Conservation (phyloP, 164 flowering plant species). For the Annona squamosa region DNA sequence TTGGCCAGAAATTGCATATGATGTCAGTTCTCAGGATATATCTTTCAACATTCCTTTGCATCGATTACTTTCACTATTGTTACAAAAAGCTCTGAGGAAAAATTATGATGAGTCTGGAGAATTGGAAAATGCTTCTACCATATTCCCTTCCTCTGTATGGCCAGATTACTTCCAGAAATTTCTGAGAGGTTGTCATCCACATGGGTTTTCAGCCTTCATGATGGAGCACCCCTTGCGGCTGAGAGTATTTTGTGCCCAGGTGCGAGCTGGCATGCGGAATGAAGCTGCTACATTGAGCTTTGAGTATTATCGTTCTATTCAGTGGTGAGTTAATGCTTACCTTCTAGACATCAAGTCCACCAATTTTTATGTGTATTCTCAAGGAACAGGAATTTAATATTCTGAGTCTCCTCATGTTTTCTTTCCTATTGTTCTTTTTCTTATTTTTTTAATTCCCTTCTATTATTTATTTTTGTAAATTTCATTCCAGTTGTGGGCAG, state of each 20-base stretch:
- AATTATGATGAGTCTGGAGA: slow-evolving; percentile 46
- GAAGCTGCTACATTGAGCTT: slow-evolving; percentile 57
- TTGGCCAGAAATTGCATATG: slow-evolving; percentile 77
- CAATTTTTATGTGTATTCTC: background rate
- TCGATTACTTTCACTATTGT: slow-evolving; percentile 59
- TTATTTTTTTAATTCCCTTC: too few species aligned
- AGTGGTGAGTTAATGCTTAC: slow-evolving; percentile 48
- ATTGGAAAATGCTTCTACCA: slow-evolving; percentile 15
- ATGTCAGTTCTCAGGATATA: slow-evolving; percentile 84
- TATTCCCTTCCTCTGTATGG: slow-evolving; percentile 17
- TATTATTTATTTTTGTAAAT: too few species aligned
- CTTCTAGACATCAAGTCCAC: background rate
- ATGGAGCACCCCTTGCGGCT: slow-evolving; percentile 91
- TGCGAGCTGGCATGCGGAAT: slow-evolving; percentile 97
- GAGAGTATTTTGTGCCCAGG: slow-evolving; percentile 88
- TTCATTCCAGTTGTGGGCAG: slow-evolving; percentile 62
- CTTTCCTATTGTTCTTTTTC: slow-evolving; percentile 5
- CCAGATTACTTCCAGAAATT: slow-evolving; percentile 49
- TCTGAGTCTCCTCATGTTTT: slow-evolving; percentile 1
- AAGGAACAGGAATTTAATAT: background rate
- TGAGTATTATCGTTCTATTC: slow-evolving; percentile 73
- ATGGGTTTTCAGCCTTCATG: slow-evolving; percentile 74
- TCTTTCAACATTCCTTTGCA: slow-evolving; percentile 89
- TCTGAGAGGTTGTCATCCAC: slow-evolving; percentile 61
- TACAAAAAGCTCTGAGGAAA: slow-evolving; percentile 48